Conservation (phyloP, 176 grass and related monocot species). For the Cymbopogon citratus region DNA sequence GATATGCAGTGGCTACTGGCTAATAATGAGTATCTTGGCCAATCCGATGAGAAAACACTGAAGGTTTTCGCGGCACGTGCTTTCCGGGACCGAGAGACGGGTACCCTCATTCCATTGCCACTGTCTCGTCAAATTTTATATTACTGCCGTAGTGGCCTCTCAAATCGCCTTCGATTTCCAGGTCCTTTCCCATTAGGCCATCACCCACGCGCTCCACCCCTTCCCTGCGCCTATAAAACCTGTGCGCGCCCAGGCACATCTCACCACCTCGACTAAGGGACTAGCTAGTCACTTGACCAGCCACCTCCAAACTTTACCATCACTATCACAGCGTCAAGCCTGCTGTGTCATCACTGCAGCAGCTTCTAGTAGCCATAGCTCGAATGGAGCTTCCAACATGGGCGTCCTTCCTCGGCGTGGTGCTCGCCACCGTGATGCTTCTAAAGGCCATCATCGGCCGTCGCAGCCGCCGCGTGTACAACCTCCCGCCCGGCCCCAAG, state of each 20-base stretch:
- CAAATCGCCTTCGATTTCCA: too few species aligned
- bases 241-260: neutral
- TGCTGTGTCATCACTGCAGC: neutral
- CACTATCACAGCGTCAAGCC: neutral
- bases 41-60: too few species aligned
- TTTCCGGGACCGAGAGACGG: too few species aligned
- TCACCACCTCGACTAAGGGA: neutral
- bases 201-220: too few species aligned
- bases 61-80: too few species aligned
- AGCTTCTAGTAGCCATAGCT: neutral
- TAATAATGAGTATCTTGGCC: too few species aligned
- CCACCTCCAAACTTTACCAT: neutral
- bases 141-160: too few species aligned
- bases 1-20: too few species aligned
- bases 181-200: too few species aligned
- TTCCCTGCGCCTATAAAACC: neutral
- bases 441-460: neutral
- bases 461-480: neutral
- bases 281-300: neutral
- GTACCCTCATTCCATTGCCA: too few species aligned
- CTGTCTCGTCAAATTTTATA: too few species aligned
- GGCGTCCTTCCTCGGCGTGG: slow-evolving; percentile 26
- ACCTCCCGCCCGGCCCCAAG: slow-evolving; percentile 35
- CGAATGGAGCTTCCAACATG: slow-evolving; percentile 38
- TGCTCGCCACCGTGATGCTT: slow-evolving; percentile 11